A percentile compares a stretch with the other conserved stretches of the same genome.
Conservation (phyloP, 805 yeast genomes). For the Metschnikowia orientalis region DNA sequence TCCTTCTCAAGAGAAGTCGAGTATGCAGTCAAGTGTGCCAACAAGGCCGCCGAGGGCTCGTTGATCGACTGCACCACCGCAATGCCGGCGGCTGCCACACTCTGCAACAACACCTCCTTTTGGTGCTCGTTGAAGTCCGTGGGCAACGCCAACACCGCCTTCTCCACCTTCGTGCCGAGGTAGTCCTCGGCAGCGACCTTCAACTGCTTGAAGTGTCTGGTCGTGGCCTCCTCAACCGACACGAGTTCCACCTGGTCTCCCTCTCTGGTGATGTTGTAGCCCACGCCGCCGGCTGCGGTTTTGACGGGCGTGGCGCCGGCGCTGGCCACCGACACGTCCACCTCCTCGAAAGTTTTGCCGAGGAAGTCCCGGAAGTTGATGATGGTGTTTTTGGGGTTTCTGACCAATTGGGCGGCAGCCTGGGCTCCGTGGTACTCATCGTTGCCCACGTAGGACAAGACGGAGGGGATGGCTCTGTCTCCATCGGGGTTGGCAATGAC, state of each 20-base stretch:
- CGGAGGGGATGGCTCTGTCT: constrained; percentile 93
- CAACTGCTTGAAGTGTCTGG: constrained; percentile 79
- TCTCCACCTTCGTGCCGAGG: constrained; percentile 74
- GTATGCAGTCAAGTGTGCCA: constrained; percentile 63
- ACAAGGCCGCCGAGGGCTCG: constrained; percentile 88
- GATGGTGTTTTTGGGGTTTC: constrained; percentile 85
- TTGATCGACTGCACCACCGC: constrained; percentile 80
- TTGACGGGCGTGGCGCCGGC: constrained; percentile 59
- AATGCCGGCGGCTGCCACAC: constrained; percentile 69
- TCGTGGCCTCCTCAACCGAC: constrained; percentile 71
- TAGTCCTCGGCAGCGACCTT: constrained; percentile 89
- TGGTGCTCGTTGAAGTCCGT: constrained; percentile 78
- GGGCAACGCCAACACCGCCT: constrained; percentile 87
- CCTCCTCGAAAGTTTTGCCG: constrained; percentile 67
- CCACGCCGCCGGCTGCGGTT: constrained; percentile 58
- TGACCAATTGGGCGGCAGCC: constrained; percentile 85
- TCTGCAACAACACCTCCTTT: constrained; percentile 54
- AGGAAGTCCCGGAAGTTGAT: constrained; percentile 90
- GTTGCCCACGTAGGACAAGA: constrained; percentile 83
- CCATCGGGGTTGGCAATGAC: constrained; percentile 99
- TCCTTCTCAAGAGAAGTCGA: constrained; percentile 29
- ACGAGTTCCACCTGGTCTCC: constrained; percentile 51
- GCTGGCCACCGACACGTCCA: constrained; percentile 58
- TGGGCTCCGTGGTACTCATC: constrained; percentile 98
- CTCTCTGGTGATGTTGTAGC: constrained; percentile 54